Evolutionary conservation across 495 filamentous ascomycete species (phyloP).

Genomic region (Eremomyces bilateralis): DNA sequence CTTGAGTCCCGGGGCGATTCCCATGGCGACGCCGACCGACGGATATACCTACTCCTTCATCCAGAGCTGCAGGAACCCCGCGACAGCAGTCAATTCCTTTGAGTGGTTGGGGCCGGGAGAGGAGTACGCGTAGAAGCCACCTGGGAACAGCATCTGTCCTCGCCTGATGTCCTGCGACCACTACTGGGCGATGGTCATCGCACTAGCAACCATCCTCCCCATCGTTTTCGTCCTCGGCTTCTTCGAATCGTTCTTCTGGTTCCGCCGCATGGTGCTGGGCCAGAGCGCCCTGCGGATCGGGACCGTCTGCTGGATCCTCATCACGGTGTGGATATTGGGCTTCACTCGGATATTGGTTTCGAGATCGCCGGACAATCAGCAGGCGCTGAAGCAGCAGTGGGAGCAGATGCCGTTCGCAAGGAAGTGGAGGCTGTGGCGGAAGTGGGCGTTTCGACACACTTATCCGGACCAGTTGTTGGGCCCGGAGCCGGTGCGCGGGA

Average conservation of each 20-base stretch:
- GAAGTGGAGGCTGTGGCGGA: conserved; percentile 25
- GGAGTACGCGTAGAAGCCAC: too few relatives aligned
- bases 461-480: conserved; percentile 17
- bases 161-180: too few relatives aligned
- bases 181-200: too few relatives aligned
- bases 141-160: too few relatives aligned
- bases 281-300: conserved; percentile 25
- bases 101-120: too few relatives aligned
- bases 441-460: conserved; percentile 27
- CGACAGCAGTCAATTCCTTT: too few relatives aligned
- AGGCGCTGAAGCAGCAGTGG: conserved; percentile 23
- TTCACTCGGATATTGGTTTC: conserved; percentile 22
- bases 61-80: too few relatives aligned
- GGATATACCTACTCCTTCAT: too few relatives aligned
- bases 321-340: conserved; percentile 22
- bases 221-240: conserved; percentile 25
- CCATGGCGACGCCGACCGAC: too few relatives aligned
- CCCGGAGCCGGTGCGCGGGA: too few relatives aligned
- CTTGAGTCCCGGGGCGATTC: too few relatives aligned
- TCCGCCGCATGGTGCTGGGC: conserved; percentile 29
- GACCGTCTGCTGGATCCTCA: conserved; percentile 26
- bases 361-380: conserved; percentile 22
- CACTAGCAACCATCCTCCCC: conserved; percentile 19
- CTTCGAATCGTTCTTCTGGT: conserved; percentile 27
- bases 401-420: conserved; percentile 17